Conservation (phyloP, 2,329 filamentous ascomycete genomes). For the Monosporascus sp. region DNA sequence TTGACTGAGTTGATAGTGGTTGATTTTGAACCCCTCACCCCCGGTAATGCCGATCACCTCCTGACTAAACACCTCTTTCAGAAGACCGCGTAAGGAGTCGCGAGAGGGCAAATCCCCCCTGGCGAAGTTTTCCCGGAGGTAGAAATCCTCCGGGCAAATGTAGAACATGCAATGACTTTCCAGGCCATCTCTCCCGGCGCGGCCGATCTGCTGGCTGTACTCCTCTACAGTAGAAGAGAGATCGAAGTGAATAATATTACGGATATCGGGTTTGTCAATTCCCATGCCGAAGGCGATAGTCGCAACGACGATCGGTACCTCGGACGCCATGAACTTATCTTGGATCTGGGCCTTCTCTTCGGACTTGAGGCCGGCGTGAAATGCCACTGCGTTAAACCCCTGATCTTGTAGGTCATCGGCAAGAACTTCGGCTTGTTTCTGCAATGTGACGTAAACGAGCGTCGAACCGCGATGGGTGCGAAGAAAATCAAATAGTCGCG, state of each 20-base stretch:
- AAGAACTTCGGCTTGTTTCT: constrained; percentile 45
- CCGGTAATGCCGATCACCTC: constrained; percentile 26
- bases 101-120: constrained; percentile 54
- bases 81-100: constrained; percentile 40
- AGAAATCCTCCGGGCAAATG: constrained; percentile 52
- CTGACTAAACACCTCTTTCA: constrained; percentile 46
- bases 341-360: constrained; percentile 42
- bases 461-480: constrained; percentile 47
- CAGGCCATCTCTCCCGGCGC: constrained; percentile 50
- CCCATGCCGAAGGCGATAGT: constrained; percentile 59
- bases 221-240: constrained; percentile 48
- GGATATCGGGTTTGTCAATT: constrained; percentile 51
- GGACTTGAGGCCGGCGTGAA: constrained; percentile 46
- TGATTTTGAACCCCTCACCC: constrained; percentile 42
- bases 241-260: constrained; percentile 50
- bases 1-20: constrained; percentile 38
- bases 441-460: constrained; percentile 57
- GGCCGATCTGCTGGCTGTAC: constrained; percentile 54
- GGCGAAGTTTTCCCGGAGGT: constrained; percentile 54
- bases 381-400: constrained; percentile 39
- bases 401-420: constrained; percentile 31
- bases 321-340: constrained; percentile 45
- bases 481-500: constrained; percentile 44
- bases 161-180: constrained; percentile 53
- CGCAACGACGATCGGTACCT: constrained; percentile 44